Evolutionary conservation across 768 basidiomycete genomes (phyloP), one percentile per base, ranked within the genome.

Genomic region (Symmetrospora coprosmae): DNA sequence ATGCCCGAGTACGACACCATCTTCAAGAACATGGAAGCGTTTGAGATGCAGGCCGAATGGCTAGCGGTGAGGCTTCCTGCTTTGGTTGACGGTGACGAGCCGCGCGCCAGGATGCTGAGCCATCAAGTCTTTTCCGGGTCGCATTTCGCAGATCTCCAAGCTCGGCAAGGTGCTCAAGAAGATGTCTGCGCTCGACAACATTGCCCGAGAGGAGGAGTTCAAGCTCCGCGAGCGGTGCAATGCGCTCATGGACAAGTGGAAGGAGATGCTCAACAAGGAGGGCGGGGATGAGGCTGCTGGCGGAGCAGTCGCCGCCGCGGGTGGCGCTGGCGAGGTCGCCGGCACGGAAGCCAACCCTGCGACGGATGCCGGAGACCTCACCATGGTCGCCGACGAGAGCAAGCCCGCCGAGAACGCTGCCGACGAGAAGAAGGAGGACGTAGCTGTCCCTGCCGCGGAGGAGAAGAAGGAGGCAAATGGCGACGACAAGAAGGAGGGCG

Each of bases 91-190:
- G n/a, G n/a, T n/a, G n/a, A n/a, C n/a, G n/a, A n/a, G n/a, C n/a
- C n/a, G n/a, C n/a, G n/a, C n/a, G n/a, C n/a, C n/a, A n/a, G n/a
- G n/a, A n/a, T n/a, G n/a, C n/a, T n/a, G n/a, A n/a, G n/a, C n/a
- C n/a, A n/a, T n/a, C n/a, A n/a, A n/a, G n/a, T n/a, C n/a, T n/a
- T n/a, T n/a, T n/a, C n/a, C n/a, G n/a, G n/a, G n/a, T n/a, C n/a
- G n/a, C n/a, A n/a, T 28, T 23, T 5, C 17, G 21, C 70, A 86
- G 82, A 82, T 81, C 73, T 87, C 86, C 49, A 86, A 86, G 72
- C 84, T 86, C 65, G 82, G 80, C 72, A 84, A 84, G 75, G 86
- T 90, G 33, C 86, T 90, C 85, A 85, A 86, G 67, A 85, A 87
- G 73, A 85, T 90, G 67, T 76, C 82, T 2, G 66, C 71, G 2